Percentiles rank a stretch among this genome's conserved stretches.
phyloP scores from a whole-genome alignment of 2,329 filamentous ascomycete species.

The Hawksworthiomyces lignivorus region DNA sequence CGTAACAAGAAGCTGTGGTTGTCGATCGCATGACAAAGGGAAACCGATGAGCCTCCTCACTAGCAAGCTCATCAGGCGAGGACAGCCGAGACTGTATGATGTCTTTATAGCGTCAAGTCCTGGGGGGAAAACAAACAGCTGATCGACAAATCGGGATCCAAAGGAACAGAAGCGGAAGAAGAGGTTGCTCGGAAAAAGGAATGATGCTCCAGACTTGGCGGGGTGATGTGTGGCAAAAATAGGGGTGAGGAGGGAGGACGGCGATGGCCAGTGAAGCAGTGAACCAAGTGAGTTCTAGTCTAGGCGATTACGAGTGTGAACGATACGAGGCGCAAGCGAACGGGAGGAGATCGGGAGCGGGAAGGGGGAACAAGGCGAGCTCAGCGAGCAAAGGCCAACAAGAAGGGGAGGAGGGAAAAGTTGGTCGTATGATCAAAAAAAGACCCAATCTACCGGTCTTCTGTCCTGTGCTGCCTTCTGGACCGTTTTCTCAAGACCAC shows the following conservation, averaged over 20 bases:
- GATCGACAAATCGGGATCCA: neutral
- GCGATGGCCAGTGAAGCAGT: no score
- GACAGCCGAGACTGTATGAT: slow-evolving; percentile 1
- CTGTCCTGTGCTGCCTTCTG: no score
- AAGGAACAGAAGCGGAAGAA: neutral
- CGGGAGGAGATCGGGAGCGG: neutral
- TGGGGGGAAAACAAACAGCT: neutral
- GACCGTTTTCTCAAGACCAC: no score
- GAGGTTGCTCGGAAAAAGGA: neutral
- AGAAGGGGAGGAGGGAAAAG: neutral
- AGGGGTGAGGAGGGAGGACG: no score
- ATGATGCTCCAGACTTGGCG: no score
- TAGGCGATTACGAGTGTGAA: no score
- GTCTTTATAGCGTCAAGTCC: slow-evolving; percentile 1
- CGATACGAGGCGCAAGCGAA: no score
- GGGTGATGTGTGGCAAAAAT: no score
- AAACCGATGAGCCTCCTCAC: slow-evolving; percentile 25
- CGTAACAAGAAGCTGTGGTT: no score
- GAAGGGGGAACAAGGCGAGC: neutral
- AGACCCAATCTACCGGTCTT: slow-evolving; percentile 4
- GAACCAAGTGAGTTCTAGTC: no score
- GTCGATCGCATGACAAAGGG: neutral
- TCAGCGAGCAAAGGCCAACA: neutral
- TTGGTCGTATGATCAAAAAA: slow-evolving; percentile 8
- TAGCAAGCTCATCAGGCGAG: slow-evolving; percentile 32